Base-by-base conservation (phyloP, 2,329 filamentous ascomycete genomes). In the Hypocrella siamensis region DNA sequence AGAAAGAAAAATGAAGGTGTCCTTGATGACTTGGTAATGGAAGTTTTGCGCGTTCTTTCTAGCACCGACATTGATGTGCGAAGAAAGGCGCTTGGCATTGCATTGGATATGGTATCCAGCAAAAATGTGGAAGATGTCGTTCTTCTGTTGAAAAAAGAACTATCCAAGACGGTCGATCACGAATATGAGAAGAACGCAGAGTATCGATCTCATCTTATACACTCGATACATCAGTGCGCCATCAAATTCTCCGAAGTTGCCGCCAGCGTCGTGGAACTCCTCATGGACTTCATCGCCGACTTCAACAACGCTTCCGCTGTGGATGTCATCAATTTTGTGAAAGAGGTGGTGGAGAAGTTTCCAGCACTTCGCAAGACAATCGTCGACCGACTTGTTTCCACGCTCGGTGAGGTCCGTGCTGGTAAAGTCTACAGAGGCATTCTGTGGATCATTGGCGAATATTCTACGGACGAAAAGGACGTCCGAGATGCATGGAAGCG, bases 211-310 rank as follows among this genome's bases (percentile, higher is more conserved):
- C 70, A 98, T 7, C 69, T 98, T 38, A 96, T 98, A 43, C 85
- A 94, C 56, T 84, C 86, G 24, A 98, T 98, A 49, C 90, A 98
- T 56, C 85, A 92, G 53, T 96, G 90, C 55, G 90, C 90, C 45
- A 96, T 98, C 66, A 94, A 93, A 52, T 96, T 96, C 63, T 96
- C 90, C 9, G 88, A 98, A 57, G 88, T 98, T 39, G 90, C 90
- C 17, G 82, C 88, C 28, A 96, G 84, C 49, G 90, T 98, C 12
- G 90, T 98, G 33, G 90, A 90, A 42, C 71, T 94, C 28, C 70
- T 98, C 33, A 98, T 98, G 90, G 90, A 98, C 57, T 96, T 96
- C 52, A 94, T 98, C 48, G 84, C 82, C 31, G 90, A 98, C 54
- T 94, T 96, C 54, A 96, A 93, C 64, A 94, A 93, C 49, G 80